Evolutionary conservation across 2,329 filamentous ascomycete genomes (phyloP).

Genomic region (Orbilia oligospora): DNA sequence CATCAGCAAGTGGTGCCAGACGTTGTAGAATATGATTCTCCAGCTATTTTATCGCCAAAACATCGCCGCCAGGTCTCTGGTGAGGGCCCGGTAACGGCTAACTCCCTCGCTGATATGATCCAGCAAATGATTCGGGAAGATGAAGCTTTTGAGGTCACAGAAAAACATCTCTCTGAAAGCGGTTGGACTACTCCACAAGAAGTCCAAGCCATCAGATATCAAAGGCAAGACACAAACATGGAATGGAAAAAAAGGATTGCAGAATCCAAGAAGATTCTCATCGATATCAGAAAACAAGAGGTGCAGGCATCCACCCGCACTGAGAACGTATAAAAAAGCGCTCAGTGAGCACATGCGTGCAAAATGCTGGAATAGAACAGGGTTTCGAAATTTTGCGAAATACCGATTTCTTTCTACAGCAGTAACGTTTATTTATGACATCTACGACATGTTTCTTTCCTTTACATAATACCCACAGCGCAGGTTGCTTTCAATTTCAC

Average conservation of each 20-base stretch:
- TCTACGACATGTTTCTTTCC: constrained; percentile 30
- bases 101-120: constrained; percentile 64
- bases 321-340: constrained; percentile 15
- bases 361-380: constrained; percentile 45
- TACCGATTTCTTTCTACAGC: constrained; percentile 3
- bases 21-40: constrained; percentile 55
- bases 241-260: constrained; percentile 63
- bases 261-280: constrained; percentile 63
- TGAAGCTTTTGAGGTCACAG: constrained; percentile 63
- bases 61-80: constrained; percentile 55
- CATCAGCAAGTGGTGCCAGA: constrained; percentile 53
- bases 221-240: constrained; percentile 62
- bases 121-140: constrained; percentile 64
- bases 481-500: constrained; percentile 54
- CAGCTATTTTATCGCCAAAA: constrained; percentile 54
- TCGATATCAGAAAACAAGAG: constrained; percentile 61
- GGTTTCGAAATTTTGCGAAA: constrained; percentile 23
- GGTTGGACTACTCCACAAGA: constrained; percentile 64
- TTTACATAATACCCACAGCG: constrained; percentile 46
- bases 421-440: constrained; percentile 27
- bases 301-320: constrained; percentile 39
- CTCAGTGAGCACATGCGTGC: constrained; percentile 38
- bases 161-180: constrained; percentile 62
- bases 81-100: constrained; percentile 62
- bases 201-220: constrained; percentile 63